A percentile compares a stretch with the other conserved stretches of the same genome.
Conservation (phyloP, 768 basidiomycete species). For the Gymnopilus dilepis region DNA sequence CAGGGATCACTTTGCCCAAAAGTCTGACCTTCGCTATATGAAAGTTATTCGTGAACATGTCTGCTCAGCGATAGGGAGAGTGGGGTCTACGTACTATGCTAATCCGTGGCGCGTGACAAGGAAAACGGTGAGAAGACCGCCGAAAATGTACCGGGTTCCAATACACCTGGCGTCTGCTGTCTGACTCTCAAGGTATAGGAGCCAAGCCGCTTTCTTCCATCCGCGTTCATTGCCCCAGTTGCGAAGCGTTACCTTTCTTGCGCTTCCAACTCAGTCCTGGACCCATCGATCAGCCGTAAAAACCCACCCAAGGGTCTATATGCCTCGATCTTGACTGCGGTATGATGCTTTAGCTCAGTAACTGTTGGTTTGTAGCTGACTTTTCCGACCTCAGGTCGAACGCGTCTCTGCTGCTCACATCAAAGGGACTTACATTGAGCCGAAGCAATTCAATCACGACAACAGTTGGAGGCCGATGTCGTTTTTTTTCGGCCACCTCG, state of each 20-base stretch:
- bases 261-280: conserved; percentile 15
- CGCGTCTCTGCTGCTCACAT: no score
- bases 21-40: conserved; percentile 3
- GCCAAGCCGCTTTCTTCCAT: conserved; percentile 20
- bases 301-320: conserved; percentile 23
- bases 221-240: conserved; percentile 7
- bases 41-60: conserved; percentile 13
- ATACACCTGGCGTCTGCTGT: conserved; percentile 3
- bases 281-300: conserved; percentile 12
- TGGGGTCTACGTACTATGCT: conserved; percentile 16
- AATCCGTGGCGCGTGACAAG: conserved; percentile 3
- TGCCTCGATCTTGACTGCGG: conserved; percentile 19
- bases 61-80: conserved; percentile 8
- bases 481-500: no score
- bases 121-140: background rate
- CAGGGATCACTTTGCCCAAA: background rate
- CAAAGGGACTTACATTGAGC: no score
- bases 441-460: no score
- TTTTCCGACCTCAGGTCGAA: no score
- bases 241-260: background rate
- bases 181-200: conserved; percentile 5
- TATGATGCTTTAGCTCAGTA: no score
- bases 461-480: no score
- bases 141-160: no score
- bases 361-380: background rate